Percentiles rank a stretch among this genome's conserved stretches.
Conservation (phyloP, 2,329 filamentous ascomycete species). For the Aspergillus sp. region DNA sequence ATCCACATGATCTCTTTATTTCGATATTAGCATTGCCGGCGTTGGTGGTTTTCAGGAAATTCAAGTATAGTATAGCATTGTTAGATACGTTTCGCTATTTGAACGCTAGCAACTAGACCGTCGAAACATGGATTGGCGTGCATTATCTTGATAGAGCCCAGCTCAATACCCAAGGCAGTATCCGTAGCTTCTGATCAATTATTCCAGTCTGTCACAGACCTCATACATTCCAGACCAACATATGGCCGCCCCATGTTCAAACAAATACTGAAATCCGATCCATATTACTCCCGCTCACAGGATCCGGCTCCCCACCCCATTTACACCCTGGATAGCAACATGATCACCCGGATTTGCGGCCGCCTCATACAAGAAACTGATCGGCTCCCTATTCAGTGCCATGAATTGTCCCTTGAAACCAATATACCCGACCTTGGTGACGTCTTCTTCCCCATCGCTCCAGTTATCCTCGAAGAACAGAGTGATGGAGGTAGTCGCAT, state of each 20-base stretch:
- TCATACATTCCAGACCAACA: neutral
- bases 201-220: neutral
- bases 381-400: slow-evolving; percentile 76
- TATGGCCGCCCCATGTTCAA: neutral
- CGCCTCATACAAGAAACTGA: slow-evolving; percentile 88
- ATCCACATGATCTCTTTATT: neutral
- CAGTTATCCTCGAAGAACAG: slow-evolving; percentile 95
- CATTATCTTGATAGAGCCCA: slow-evolving; percentile 8
- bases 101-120: slow-evolving; percentile 12
- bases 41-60: slow-evolving; percentile 22
- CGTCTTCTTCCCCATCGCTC: slow-evolving; percentile 74
- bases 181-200: neutral
- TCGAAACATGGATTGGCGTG: slow-evolving; percentile 13
- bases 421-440: slow-evolving; percentile 76
- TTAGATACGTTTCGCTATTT: neutral
- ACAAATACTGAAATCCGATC: neutral
- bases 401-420: slow-evolving; percentile 96
- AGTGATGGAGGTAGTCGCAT: slow-evolving; percentile 75
- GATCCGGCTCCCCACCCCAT: slow-evolving; percentile 39
- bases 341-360: slow-evolving; percentile 92
- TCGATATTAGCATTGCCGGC: slow-evolving; percentile 26
- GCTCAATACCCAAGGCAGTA: slow-evolving; percentile 7
- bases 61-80: neutral
- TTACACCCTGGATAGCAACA: slow-evolving; percentile 49
- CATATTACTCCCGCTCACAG: slow-evolving; percentile 38